Base-by-base conservation (phyloP, 768 basidiomycete species). In the Mycena crocata region DNA sequence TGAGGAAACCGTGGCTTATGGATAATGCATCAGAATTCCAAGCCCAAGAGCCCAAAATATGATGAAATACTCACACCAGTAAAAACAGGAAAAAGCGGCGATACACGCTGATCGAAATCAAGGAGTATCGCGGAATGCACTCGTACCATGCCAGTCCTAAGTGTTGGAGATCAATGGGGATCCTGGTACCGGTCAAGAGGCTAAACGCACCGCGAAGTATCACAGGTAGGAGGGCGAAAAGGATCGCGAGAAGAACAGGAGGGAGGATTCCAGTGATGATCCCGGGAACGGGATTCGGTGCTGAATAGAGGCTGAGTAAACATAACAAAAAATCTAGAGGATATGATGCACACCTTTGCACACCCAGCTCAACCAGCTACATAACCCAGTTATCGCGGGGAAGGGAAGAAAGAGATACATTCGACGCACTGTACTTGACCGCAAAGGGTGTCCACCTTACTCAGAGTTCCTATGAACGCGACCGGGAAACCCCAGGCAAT, bases 71-170 rank as follows among this genome's bases (percentile, higher is more conserved):
- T 78, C 70, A 84, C 81, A 90, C 81, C 52, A 90, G 78, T 30
- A 91, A 81, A 78, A 92, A 91, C 64, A 90, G 70, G 75, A 88
- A 91, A 75, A 87, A 92, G n/a, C 92, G 84, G 14, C 85, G 85
- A 81, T 92, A 92, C 31, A 93, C 84, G 73, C 87, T 88, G 63
- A 91, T 80, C 48, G 90, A 89, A n/a, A 93, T 86, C 24, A 87
- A 79, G 1, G 89, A 90, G 65, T 86, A 86, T 40, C 87, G 83
- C 0, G 91, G 91, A 50, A 90, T 90, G 49, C 90, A 90, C 74
- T 92, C 88, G 69, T 90, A 89, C 80, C 86, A 86, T 23, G 90
- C 89, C 15, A 92, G 77, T 23, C 39, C 58, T 61, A 30, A 31
- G 40, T 9, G 24, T n/a, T 24, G 8, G 39, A 45, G 79, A 67